Percentiles rank a stretch among this genome's conserved stretches.
phyloP scores from a whole-genome alignment of 2,329 filamentous ascomycete species.

The Aschersonia sp. region DNA sequence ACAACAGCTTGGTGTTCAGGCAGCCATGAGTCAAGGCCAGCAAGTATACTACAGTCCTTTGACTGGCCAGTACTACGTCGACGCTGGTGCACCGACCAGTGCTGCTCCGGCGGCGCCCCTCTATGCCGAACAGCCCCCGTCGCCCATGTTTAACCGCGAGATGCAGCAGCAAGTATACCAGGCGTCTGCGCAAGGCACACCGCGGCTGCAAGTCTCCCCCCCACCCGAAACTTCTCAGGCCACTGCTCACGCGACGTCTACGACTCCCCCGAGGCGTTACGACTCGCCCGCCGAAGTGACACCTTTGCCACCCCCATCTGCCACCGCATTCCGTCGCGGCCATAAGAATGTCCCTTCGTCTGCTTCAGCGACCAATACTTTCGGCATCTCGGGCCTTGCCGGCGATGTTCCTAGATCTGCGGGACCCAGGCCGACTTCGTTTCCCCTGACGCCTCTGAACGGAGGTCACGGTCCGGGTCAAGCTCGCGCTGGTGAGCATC shows the following conservation, averaged over 20 bases:
- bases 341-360: conserved; percentile 85
- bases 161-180: conserved; percentile 24
- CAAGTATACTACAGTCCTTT: conserved; percentile 77
- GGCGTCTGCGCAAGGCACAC: conserved; percentile 38
- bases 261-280: conserved; percentile 50
- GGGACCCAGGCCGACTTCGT: conserved; percentile 64
- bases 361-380: conserved; percentile 38
- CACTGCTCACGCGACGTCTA: conserved; percentile 48
- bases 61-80: conserved; percentile 74
- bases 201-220: conserved; percentile 71
- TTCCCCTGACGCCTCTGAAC: conserved; percentile 67
- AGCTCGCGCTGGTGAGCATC: conserved; percentile 85
- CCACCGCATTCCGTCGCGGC: conserved; percentile 81
- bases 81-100: conserved; percentile 38
- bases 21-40: conserved; percentile 42
- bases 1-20: conserved; percentile 23
- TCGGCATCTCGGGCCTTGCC: conserved; percentile 29
- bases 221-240: conserved; percentile 45
- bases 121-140: conserved; percentile 28
- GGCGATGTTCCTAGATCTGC: conserved; percentile 37
- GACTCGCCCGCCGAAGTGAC: conserved; percentile 52
- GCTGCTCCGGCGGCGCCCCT: conserved; percentile 23
- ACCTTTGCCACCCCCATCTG: conserved; percentile 75
- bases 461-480: conserved; percentile 89
- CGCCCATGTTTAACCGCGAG: conserved; percentile 24